A percentile compares a stretch with the other conserved stretches of the same genome.
Evolutionary conservation across 106 monocot genomes (phyloP).

Genomic region (Allium fistulosum): DNA sequence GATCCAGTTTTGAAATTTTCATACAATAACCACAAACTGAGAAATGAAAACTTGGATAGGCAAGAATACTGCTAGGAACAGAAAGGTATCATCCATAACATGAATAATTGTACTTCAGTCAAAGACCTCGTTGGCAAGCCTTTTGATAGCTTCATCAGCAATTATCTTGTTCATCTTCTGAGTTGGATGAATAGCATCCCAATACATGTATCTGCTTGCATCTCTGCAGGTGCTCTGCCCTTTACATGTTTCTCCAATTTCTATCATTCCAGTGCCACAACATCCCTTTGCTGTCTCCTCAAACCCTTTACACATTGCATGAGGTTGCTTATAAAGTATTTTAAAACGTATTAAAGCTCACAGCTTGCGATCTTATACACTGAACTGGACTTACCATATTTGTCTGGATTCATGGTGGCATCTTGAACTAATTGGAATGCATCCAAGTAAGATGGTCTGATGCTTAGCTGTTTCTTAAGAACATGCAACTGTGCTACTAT

Average conservation of each 20-base stretch:
- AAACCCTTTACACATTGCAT: conserved; percentile 15
- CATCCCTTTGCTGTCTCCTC: conserved; percentile 26
- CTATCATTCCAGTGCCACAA: conserved; percentile 28
- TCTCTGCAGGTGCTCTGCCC: conserved; percentile 23
- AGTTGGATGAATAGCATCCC: conserved; percentile 44
- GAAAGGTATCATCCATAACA: not conserved
- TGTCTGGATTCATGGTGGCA: conserved; percentile 14
- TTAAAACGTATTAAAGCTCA: too few relatives aligned
- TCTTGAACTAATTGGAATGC: conserved; percentile 14
- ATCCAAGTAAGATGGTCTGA: conserved; percentile 21
- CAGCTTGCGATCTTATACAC: too few relatives aligned
- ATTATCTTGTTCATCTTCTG: conserved; percentile 26
- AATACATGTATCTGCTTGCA: conserved; percentile 29
- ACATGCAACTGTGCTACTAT: conserved; percentile 3
- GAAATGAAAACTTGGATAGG: not conserved
- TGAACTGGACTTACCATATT: conserved; percentile 1
- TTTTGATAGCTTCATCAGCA: conserved; percentile 4
- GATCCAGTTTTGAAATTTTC: not conserved
- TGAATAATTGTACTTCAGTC: not conserved
- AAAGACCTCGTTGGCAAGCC: not conserved
- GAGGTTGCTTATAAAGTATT: not conserved
- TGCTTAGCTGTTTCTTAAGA: conserved; percentile 12
- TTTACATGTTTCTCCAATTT: conserved; percentile 26
- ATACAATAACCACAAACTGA: not conserved
- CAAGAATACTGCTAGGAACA: not conserved